Evolutionary conservation across 768 basidiomycete species (phyloP), one percentile per base, ranked within the genome.

Genomic region (Podaxis sp.): DNA sequence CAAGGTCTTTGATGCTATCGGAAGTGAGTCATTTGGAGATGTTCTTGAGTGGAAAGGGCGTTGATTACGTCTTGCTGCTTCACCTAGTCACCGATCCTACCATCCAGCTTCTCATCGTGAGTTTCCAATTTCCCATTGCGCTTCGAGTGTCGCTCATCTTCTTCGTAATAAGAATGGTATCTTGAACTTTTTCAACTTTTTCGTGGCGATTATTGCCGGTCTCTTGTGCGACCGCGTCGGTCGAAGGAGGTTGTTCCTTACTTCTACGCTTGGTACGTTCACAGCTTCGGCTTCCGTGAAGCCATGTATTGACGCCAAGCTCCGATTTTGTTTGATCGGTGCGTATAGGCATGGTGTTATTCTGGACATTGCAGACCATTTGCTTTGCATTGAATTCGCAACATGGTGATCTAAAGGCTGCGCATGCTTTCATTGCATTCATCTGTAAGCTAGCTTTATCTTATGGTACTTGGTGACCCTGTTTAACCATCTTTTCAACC

Each of bases 381-480:
- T 84, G 81, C 66, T 80, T 82, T 40, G 62, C 69, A 1, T 46
- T 69, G 5, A 70, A 68, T 55, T 70, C 82, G 0, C 68, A 77
- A 58, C 78, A 76, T 60, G 72, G 76, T 10, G 68, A 73, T 28
- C 67, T 73, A 27, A 65, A 64, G 7, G 80, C 81, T 1, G 81
- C 78, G n/a, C 82, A 86, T 61, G 79, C 84, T 13, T 80, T 88
- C 63, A 80, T 89, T 55, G 85, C 77, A 7, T 71, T 73, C 69
- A 73, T 72, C 44, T 72, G 72, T 73, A 48, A 57, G 72, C 62
- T 35, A 18, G 36, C 21, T 54, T 46, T 16, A 25, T 59, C 23
- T 48, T 14, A 23, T 9, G 23, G 10, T 21, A 7, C 14, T 18
- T 47, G 21, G 2, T 48, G 18, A 11, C 18, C 21, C 21, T 7